phyloP scores from a whole-genome alignment of 140 eudicot genomes.

The Senecio squalidus region DNA sequence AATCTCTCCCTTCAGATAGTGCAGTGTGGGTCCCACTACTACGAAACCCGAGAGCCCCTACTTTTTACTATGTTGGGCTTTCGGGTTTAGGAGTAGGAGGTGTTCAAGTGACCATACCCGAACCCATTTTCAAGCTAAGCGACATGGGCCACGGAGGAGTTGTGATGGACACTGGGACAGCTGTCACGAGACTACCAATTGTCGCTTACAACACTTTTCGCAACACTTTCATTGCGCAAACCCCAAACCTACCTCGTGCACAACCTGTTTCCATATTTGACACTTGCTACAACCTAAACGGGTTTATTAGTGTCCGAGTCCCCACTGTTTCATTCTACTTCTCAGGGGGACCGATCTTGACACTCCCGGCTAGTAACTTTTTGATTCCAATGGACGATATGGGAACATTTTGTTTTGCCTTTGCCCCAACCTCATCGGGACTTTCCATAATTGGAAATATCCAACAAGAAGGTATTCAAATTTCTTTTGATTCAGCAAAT shows the following conservation, averaged over 20 bases:
- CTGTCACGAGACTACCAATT: conserved; percentile 69
- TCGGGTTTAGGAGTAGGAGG: conserved; percentile 90
- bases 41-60: conserved; percentile 49
- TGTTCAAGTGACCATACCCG: conserved; percentile 50
- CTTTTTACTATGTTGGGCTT: conserved; percentile 66
- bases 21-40: conserved; percentile 79
- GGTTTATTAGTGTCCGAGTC: conserved; percentile 70
- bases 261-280: conserved; percentile 56
- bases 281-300: conserved; percentile 72
- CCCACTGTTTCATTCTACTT: conserved; percentile 84
- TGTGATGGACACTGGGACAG: conserved; percentile 90
- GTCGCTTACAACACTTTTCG: conserved; percentile 63
- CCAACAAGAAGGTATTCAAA: conserved; percentile 95
- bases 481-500: conserved; percentile 61
- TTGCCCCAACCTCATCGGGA: conserved; percentile 79
- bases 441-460: conserved; percentile 85
- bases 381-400: conserved; percentile 71
- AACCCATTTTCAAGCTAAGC: conserved; percentile 38
- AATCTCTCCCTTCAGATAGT: conserved; percentile 55
- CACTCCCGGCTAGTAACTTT: conserved; percentile 83
- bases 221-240: conserved; percentile 53
- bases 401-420: conserved; percentile 92
- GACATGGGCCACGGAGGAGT: conserved; percentile 82
- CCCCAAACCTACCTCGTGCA: conserved; percentile 64
- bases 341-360: conserved; percentile 62